Base-by-base conservation (phyloP, 2,329 filamentous ascomycete genomes). In the Sporothrix variecibatus region DNA sequence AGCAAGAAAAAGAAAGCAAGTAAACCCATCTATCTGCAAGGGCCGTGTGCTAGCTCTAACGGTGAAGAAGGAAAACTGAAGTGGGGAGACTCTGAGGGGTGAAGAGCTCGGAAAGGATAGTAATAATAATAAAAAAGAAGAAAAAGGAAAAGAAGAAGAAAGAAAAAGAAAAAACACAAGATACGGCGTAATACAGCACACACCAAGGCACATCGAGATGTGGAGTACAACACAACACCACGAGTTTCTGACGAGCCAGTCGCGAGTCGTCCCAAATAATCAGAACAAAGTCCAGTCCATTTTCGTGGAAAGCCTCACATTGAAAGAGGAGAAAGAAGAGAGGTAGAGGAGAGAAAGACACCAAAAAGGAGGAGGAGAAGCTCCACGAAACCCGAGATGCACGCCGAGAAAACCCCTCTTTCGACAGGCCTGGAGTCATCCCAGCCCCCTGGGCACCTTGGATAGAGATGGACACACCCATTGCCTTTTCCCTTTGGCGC, bases 11-110 rank as follows among this genome's bases (percentile, higher is more conserved):
- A 34, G 40, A 51, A 31, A 68, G 40, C 64, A 31, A 46, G n/a
- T n/a, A 38, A 17, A 43, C 34, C 60, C 60, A 58, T 15, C 58
- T n/a, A 62, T 3, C 28, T 38, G 60, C 60, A 43, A 23, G n/a
- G 60, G 9, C 60, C 60, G 60, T 43, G 60, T 65, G 60, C n/a
- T 46, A 65, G 62, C 62, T 65, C 62, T 38, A 65, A 65, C 62
- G 62, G 62, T 28, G 62, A 40, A 34, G 28, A 28, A 26, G 20
- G 34, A 60, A 0, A 12, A 28, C 9, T n/a, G 49, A 56, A 60
- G 28, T 7, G n/a, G 38, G 23, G 23, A 23, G n/a, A 15, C 43
- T 46, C 15, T 9, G 43, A 17, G 11, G 17, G 34, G 34, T 34
- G 34, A 34, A 34, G 43, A 6, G 43, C 15, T 12, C n/a, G 23